Conservation (phyloP, 2,329 filamentous ascomycete species). For the Pseudogymnoascus sp. region DNA sequence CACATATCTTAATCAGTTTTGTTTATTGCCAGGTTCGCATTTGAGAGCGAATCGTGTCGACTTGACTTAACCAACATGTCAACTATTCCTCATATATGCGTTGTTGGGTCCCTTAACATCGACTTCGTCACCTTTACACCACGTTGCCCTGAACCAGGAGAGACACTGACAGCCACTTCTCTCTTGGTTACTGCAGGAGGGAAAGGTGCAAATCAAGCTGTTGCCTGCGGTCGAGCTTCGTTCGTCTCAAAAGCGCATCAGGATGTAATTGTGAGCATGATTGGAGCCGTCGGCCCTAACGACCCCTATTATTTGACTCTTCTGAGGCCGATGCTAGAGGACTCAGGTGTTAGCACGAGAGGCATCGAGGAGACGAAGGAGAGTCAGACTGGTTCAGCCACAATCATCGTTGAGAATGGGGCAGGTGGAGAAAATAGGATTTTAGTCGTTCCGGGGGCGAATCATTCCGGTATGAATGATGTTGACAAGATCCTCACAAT, state of each 20-base stretch:
- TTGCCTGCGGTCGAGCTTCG: conserved; percentile 12
- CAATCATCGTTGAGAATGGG: conserved; percentile 8
- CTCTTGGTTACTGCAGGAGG: conserved; percentile 12
- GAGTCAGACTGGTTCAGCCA: conserved; percentile 5
- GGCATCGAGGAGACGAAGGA: neutral
- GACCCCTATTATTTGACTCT: conserved; percentile 5
- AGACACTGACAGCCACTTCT: conserved; percentile 15
- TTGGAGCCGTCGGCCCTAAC: conserved; percentile 14
- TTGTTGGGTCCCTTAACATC: conserved; percentile 15
- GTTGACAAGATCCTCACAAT: conserved; percentile 6
- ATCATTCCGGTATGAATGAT: conserved; percentile 10
- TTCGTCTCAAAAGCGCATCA: conserved; percentile 8
- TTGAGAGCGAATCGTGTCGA: neutral
- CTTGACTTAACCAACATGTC: conserved; percentile 16
- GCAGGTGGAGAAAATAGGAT: conserved; percentile 9
- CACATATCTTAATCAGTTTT: neutral
- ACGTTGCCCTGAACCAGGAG: conserved; percentile 12
- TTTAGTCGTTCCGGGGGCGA: conserved; percentile 9
- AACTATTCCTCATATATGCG: conserved; percentile 47
- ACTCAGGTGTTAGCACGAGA: conserved; percentile 10
- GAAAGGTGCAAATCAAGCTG: conserved; percentile 15
- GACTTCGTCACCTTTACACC: conserved; percentile 14
- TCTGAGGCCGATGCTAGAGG: conserved; percentile 9
- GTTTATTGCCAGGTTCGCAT: neutral
- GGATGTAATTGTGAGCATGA: conserved; percentile 11